Base-by-base conservation (phyloP, 768 basidiomycete species). In the Termitomyces titanicus region DNA sequence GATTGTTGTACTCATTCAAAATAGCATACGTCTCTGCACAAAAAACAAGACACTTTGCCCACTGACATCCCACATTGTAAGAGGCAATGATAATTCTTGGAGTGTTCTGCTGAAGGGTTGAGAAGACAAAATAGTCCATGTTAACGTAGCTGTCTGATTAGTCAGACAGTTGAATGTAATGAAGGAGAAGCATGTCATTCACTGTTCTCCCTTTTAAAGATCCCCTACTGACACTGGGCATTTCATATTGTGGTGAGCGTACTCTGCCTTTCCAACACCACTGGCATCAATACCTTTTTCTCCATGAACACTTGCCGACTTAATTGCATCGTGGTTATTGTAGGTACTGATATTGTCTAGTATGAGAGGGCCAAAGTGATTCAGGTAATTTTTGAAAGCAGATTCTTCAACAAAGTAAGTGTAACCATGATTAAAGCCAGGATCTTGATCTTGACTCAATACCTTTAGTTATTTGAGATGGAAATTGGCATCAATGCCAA, bases 111-210 rank as follows among this genome's bases (percentile, higher is more conserved):
- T 63, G 3, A 61, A 66, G n/a, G n/a, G n/a, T n/a, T 2, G 59
- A 46, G 22, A 67, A 61, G 15, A 70, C 53, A 34, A 61, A 69
- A 40, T n/a, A n/a, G n/a, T 71, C 69, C 64, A 63, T 63, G 20
- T 61, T 63, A 11, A 61, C 44, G 51, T 63, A 63, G 0, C 62
- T 63, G 38, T 15, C 1, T 11, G 1, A 4, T 11, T 35, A 3
- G 3, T 15, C 25, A 17, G 18, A 44, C 2, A 2, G 29, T n/a
- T n/a, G n/a, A n/a, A n/a, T n/a, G n/a, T n/a, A n/a, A n/a, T n/a
- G n/a, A n/a, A n/a, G n/a, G n/a, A n/a, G n/a, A n/a, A n/a, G n/a
- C n/a, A n/a, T n/a, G n/a, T n/a, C 2, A n/a, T 37, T 27, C n/a
- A 60, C 58, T 27, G 18, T 53, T 60, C 55, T 5, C 55, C 55